Base-by-base conservation (phyloP, 225 moss, liverwort and hornwort species). In the Bryoerythrophyllum caledonicum region DNA sequence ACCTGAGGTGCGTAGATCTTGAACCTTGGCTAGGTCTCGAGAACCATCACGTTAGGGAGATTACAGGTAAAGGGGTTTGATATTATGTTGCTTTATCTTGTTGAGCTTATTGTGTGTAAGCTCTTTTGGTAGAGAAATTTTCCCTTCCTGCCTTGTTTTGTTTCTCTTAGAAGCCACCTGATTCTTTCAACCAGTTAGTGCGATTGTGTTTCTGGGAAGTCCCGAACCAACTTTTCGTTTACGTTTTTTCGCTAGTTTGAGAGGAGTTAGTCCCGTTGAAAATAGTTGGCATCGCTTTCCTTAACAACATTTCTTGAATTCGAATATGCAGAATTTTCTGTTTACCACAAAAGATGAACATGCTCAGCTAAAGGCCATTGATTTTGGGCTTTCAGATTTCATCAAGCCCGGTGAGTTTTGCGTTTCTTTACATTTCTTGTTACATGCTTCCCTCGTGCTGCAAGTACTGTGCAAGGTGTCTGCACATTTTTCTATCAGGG, bases 321-420 rank as follows among this genome's bases (percentile, higher is more conserved):
- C 8, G 4, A 27, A 19, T 38, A 12, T 60, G 71, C 86, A 96
- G 96, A 96, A 96, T 84, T 96, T 96, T 71, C 82, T 96, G 37
- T 96, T 96, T 81, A 91, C 94, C 23, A 92, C 96, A 0, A 96
- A 96, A 70, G 96, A 96, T 37, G 94, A 96, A 74, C 88, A 88
- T 65, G 92, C 96, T 49, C 96, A 94, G 64, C 79, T 96, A 1
- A 96, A 96, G 76, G 96, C 96, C 60, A 96, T 96, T 49, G 96
- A 96, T 81, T 96, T 96, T 79, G 96, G 96, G 19, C 75, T 96
- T 25, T 96, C 96, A n/a, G 96, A 96, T 75, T 96, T 96, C 79
- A 96, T 96, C 80, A 96, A 91, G 75, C 96, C 96, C 26, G 96
- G 96, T 96, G 62, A 76, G 32, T 81, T 41, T 32, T 56, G 67